These are phyloP conservation scores for Xylariaceae sp. DNA, from an alignment of 2,329 filamentous ascomycete species.

Conservation along the genomic window DNA sequence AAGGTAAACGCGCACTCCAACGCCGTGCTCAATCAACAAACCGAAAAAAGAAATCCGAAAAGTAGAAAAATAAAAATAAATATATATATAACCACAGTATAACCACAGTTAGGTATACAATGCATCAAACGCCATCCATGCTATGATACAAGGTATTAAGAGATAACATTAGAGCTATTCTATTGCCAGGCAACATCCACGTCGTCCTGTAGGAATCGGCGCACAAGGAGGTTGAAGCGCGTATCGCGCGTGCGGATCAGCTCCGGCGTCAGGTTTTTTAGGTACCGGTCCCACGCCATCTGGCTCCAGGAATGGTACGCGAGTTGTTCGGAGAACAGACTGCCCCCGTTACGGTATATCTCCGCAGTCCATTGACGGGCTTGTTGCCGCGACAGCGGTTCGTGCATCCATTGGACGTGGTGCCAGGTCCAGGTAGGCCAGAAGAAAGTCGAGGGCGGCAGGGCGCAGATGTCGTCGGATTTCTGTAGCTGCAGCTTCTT, in stretches of 20 bases:
- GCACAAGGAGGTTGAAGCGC: conserved; percentile 37
- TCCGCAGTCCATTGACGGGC: conserved; percentile 31
- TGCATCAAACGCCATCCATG: neutral
- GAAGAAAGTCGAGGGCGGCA: conserved; percentile 38
- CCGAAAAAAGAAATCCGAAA: no score
- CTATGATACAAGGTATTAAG: conserved; percentile 1
- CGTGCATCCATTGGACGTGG: conserved; percentile 39
- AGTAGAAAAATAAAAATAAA: neutral
- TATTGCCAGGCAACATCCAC: conserved; percentile 15
- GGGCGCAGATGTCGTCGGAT: conserved; percentile 34
- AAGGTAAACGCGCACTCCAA: conserved; percentile 6
- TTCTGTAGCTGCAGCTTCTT: conserved; percentile 30
- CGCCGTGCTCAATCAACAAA: neutral
- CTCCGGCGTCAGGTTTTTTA: conserved; percentile 34
- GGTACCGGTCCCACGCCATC: conserved; percentile 35
- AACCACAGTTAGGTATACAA: conserved; percentile 7
- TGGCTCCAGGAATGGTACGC: conserved; percentile 40
- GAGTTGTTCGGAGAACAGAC: conserved; percentile 36
- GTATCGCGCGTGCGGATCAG: conserved; percentile 34
- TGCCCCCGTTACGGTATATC: conserved; percentile 34
- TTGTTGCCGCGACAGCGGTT: conserved; percentile 29
- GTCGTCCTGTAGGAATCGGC: conserved; percentile 31
- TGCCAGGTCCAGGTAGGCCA: conserved; percentile 41
- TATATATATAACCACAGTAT: no score
- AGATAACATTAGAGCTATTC: neutral